Base-by-base conservation (phyloP, 2,329 filamentous ascomycete species). In the Sordariomycetes sp. region DNA sequence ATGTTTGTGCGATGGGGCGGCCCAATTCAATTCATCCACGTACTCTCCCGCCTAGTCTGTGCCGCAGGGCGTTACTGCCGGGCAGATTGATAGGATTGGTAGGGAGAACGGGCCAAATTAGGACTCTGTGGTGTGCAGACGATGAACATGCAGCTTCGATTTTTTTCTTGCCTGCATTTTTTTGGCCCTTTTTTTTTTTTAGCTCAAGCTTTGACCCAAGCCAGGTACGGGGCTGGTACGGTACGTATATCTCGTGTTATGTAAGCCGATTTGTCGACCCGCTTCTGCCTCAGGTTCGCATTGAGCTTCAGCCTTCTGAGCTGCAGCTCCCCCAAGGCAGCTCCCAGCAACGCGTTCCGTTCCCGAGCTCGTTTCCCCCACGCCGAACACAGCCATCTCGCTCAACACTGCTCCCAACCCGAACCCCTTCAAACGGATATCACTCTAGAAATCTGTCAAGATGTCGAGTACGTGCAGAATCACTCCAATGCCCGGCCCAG, bases 391-490 rank as follows among this genome's bases (percentile, higher is more conserved):
- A 48, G 54, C 54, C 58, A 59, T 57, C 28, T 28, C 34, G 34
- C 46, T 46, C 53, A 55, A 28, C 54, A 28, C 20, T 35, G 16
- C 28, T 46, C 35, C 6, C 11, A 56, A 25, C 34, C 34, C 52
- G 32, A 34, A 51, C 50, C 51, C 25, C 28, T 34, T 25, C n/a
- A 14, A 25, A 24, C 8, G 22, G 20, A 24, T 20, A 20, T 24
- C 46, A 50, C 46, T 51, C 25, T 24, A 57, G 32, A 20, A 34
- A 35, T 37, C 62, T 65, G 63, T 67, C 76, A 77, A 68, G 68
- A 81, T 81, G 79, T 80, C 79, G 72, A 77, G 79, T 79, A 66
- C 59, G 75, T 70, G 54, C 58, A 53, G 28, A n/a, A 32, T 25
- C 40, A 12, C 22, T 48, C 22, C 40, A 55, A 20, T 25, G 54